Evolutionary conservation across 495 filamentous ascomycete species (phyloP), one percentile per base, ranked within the genome.

Genomic region (Neurospora tetrasperma): DNA sequence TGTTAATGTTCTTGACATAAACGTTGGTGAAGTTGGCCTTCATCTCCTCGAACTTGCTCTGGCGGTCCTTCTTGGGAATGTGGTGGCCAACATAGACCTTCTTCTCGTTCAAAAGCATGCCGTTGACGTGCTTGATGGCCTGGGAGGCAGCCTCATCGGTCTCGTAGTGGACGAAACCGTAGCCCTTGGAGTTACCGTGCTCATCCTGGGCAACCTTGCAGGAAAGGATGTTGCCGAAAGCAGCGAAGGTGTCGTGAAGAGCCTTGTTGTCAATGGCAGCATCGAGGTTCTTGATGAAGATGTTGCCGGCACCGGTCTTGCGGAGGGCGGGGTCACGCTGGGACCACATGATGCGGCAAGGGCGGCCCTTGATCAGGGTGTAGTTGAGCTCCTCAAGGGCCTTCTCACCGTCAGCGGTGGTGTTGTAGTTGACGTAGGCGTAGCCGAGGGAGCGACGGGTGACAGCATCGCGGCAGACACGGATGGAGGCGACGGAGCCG

Each of bases 11-110:
- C 91, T 99, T 99, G 84, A 99, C 93, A 84, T 98, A 99, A 81
- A 98, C 89, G 83, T 99, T 99, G 85, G 96, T 99, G 88, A 97
- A 99, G 88, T 99, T 98, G 82, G 96, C 96, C 90, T 98, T 98
- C 95, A 99, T 99, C 88, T 99, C 96, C 87, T 99, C 96, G 81
- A 98, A 98, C 87, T 99, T 99, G 93, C 94, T 97, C 88, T 98
- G 94, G 77, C 96, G 96, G 78, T 99, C 96, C 89, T 99, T 99
- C 92, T 98, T 97, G 77, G 96, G 96, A 82, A 99, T 97, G 86
- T 99, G 96, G 84, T 98, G 94, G 72, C 96, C 96, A 76, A 99
- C 96, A 78, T 94, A 99, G 70, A 99, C 96, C 89, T 99, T 99
- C 91, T 99, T 99, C 89, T 99, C 96, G 84, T 98, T 98, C 79